Evolutionary conservation across 805 yeast genomes (phyloP).

Genomic region (Ogataea glucozyma): DNA sequence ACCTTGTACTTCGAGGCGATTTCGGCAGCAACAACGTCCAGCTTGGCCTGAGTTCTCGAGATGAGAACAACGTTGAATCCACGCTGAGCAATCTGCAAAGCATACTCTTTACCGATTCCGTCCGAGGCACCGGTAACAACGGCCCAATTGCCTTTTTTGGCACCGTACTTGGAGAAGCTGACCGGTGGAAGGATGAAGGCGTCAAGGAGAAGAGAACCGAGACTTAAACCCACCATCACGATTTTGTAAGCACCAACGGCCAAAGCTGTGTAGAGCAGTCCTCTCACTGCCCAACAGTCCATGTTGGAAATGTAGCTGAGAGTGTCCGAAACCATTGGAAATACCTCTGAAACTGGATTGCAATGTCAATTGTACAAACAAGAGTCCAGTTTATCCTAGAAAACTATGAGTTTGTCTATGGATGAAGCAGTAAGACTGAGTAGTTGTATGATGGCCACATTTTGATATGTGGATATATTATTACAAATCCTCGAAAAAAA

Average conservation of each 20-base stretch:
- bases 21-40: constrained; percentile 64
- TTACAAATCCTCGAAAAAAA: too few relatives aligned
- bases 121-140: constrained; percentile 96
- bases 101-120: constrained; percentile 93
- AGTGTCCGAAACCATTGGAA: neutral
- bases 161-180: constrained; percentile 70
- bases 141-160: constrained; percentile 79
- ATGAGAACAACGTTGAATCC: constrained; percentile 84
- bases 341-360: too few relatives aligned
- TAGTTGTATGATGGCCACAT: too few relatives aligned
- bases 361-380: too few relatives aligned
- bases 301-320: neutral
- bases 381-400: too few relatives aligned
- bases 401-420: too few relatives aligned
- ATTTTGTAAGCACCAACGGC: constrained; percentile 65
- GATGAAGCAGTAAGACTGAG: too few relatives aligned
- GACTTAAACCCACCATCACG: constrained; percentile 50
- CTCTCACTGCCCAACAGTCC: neutral
- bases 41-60: constrained; percentile 79
- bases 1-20: constrained; percentile 61
- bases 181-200: constrained; percentile 64
- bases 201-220: constrained; percentile 56
- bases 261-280: constrained; percentile 42
- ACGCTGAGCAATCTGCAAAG: constrained; percentile 77
- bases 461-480: too few relatives aligned